Evolutionary conservation across 495 filamentous ascomycete species (phyloP).

Genomic region (Astrocystis sublimbata): DNA sequence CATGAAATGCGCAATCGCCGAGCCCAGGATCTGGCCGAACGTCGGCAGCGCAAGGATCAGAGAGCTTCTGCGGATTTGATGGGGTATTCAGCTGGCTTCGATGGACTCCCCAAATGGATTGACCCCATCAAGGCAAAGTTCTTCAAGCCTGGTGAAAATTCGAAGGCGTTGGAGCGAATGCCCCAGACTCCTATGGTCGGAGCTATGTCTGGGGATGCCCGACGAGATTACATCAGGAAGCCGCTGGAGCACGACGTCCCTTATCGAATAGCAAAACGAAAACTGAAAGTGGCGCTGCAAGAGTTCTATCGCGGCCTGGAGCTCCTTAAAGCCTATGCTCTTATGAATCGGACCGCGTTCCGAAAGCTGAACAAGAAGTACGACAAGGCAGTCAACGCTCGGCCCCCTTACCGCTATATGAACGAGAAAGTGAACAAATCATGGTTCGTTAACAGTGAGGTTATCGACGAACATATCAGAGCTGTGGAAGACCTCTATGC

Average conservation of each 20-base stretch:
- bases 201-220: slow-evolving; percentile 36
- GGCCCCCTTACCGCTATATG: slow-evolving; percentile 80
- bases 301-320: slow-evolving; percentile 93
- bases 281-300: slow-evolving; percentile 84
- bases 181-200: slow-evolving; percentile 41
- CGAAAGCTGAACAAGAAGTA: slow-evolving; percentile 99
- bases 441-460: slow-evolving; percentile 84
- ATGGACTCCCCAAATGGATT: slow-evolving; percentile 37
- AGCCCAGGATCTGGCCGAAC: slow-evolving; percentile 64
- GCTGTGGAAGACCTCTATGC: slow-evolving; percentile 88
- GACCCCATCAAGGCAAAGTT: slow-evolving; percentile 45
- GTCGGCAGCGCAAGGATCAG: slow-evolving; percentile 33
- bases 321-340: slow-evolving; percentile 83
- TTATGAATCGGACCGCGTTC: slow-evolving; percentile 88
- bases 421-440: slow-evolving; percentile 87
- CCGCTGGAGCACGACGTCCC: slow-evolving; percentile 62
- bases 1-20: slow-evolving; percentile 85
- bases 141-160: slow-evolving; percentile 49
- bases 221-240: slow-evolving; percentile 65
- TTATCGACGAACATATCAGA: slow-evolving; percentile 72
- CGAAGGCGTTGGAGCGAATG: slow-evolving; percentile 45
- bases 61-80: slow-evolving; percentile 26
- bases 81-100: slow-evolving; percentile 25
- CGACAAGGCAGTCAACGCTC: slow-evolving; percentile 81
- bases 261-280: slow-evolving; percentile 82